phyloP scores from a whole-genome alignment of 179 eudicot genomes.

The Beta lomatogona region DNA sequence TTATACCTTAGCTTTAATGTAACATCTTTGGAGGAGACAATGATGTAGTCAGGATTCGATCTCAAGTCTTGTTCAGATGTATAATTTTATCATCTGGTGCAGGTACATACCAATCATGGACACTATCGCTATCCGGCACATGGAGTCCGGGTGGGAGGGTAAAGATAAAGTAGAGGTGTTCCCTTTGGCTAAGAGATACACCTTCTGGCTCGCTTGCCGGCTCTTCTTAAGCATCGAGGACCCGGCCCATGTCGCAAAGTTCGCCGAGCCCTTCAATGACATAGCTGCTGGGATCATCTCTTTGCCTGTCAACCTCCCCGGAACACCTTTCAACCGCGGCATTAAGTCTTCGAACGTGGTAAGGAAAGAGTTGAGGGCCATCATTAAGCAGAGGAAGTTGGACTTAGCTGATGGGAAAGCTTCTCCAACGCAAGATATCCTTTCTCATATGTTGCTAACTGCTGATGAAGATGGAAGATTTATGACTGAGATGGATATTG shows the following conservation, averaged over 20 bases:
- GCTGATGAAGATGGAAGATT: conserved; percentile 31
- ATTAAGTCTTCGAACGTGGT: conserved; percentile 27
- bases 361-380: conserved; percentile 15
- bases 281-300: conserved; percentile 31
- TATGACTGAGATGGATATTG: conserved; percentile 35
- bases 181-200: conserved; percentile 28
- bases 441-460: conserved; percentile 36
- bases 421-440: conserved; percentile 28
- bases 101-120: conserved; percentile 36
- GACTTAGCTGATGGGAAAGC: conserved; percentile 28
- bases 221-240: conserved; percentile 43
- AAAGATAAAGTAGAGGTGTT: conserved; percentile 28
- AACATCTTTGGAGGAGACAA: too few species aligned
- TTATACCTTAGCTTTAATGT: too few species aligned
- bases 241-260: conserved; percentile 26
- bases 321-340: conserved; percentile 30
- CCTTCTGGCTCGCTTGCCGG: conserved; percentile 35
- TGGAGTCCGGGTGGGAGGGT: conserved; percentile 24
- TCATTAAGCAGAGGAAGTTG: conserved; percentile 33
- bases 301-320: conserved; percentile 35
- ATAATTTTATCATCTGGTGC: too few species aligned
- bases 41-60: too few species aligned
- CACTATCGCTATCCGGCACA: conserved; percentile 27
- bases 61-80: too few species aligned
- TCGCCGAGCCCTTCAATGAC: conserved; percentile 23